These are phyloP conservation scores for Linderina pennispora DNA, from an alignment of 192 early-diverging fungal species.

Conservation along the genomic window DNA sequence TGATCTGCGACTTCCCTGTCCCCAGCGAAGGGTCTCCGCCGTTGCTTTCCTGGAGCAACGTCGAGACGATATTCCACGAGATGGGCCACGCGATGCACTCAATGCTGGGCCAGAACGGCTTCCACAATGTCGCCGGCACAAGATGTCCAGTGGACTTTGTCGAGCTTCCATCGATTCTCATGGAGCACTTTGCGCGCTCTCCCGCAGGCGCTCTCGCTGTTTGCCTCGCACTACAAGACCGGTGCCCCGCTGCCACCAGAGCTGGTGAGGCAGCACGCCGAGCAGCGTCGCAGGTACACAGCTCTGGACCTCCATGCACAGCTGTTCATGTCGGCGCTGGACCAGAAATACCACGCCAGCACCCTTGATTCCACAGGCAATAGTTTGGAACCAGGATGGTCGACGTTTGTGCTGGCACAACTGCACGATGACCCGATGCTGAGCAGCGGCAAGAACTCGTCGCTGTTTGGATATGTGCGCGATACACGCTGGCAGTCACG, in stretches of 20 bases:
- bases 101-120: conserved; percentile 90
- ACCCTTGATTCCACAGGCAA: conserved; percentile 16
- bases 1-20: conserved; percentile 66
- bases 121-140: conserved; percentile 95
- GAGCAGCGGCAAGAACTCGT: conserved; percentile 20
- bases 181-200: conserved; percentile 84
- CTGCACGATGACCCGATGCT: conserved; percentile 52
- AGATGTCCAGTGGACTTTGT: conserved; percentile 95
- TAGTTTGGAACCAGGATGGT: conserved; percentile 12
- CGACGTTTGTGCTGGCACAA: conserved; percentile 48
- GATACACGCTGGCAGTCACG: conserved; percentile 85
- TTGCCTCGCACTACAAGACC: conserved; percentile 73
- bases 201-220: conserved; percentile 64
- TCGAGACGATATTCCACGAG: conserved; percentile 97
- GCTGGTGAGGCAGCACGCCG: conserved; percentile 48
- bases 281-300: conserved; percentile 52
- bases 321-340: conserved; percentile 85
- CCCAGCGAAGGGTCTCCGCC: conserved; percentile 48
- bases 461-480: conserved; percentile 64
- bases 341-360: conserved; percentile 82
- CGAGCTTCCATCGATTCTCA: conserved; percentile 92
- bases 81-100: conserved; percentile 99
- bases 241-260: conserved; percentile 53
- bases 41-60: conserved; percentile 69
- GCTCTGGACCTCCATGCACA: conserved; percentile 82